Percentiles rank a stretch among this genome's conserved stretches.
Conservation (phyloP, 78 protist species). For the Parvularia atlantis region DNA sequence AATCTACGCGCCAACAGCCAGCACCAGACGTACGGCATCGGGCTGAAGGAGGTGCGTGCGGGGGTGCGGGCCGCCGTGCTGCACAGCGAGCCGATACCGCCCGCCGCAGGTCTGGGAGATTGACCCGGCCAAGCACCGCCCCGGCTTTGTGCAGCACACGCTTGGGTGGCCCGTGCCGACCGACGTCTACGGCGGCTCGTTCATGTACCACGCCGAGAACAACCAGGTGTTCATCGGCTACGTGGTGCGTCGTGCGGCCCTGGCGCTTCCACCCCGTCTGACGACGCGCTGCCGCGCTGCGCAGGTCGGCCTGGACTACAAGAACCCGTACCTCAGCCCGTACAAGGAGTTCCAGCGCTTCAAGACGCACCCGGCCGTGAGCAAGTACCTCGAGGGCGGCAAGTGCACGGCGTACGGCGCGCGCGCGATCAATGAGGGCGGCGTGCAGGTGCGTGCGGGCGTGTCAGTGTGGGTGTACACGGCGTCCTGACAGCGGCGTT, state of each 20-base stretch:
- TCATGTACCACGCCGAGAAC: slow-evolving; percentile 78
- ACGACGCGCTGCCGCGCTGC: too few species aligned
- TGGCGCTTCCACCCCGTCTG: too few species aligned
- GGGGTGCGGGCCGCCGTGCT: neutral
- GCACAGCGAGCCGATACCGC: too few species aligned
- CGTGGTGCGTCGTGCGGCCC: too few species aligned
- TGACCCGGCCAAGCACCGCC: slow-evolving; percentile 49
- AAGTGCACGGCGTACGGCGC: slow-evolving; percentile 84
- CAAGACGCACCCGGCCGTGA: slow-evolving; percentile 67
- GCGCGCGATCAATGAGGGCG: slow-evolving; percentile 93
- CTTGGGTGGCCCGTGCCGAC: slow-evolving; percentile 82
- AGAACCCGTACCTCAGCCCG: slow-evolving; percentile 80
- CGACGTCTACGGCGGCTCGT: slow-evolving; percentile 88
- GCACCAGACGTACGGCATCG: slow-evolving; percentile 88
- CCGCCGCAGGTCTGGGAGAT: slow-evolving; percentile 82
- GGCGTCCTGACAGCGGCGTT: neutral
- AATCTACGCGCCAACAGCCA: slow-evolving; percentile 44
- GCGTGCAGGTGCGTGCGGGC: slow-evolving; percentile 30
- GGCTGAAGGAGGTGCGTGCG: slow-evolving; percentile 74
- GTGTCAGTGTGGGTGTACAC: neutral
- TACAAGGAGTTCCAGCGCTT: slow-evolving; percentile 76
- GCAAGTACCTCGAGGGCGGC: slow-evolving; percentile 66
- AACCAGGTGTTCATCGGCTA: slow-evolving; percentile 66
- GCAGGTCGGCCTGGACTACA: slow-evolving; percentile 90
- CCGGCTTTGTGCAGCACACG: slow-evolving; percentile 67